phyloP scores from a whole-genome alignment of 179 eudicot species.

The Actinidia polygama region DNA sequence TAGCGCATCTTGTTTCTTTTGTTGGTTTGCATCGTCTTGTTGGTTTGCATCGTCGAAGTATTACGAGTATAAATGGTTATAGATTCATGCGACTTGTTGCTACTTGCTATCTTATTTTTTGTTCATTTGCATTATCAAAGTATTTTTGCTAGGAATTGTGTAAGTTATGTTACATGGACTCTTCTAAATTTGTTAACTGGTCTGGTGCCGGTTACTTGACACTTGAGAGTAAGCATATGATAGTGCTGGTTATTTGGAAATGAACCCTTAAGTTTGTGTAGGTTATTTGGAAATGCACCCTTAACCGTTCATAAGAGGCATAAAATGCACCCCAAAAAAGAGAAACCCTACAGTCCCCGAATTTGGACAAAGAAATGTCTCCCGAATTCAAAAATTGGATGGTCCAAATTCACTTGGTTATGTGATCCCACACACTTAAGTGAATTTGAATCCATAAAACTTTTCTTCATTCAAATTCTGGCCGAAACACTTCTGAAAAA shows the following conservation, averaged over 20 bases:
- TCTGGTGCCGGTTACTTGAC: neutral
- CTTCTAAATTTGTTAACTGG: neutral
- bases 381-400: too few relatives aligned
- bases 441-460: too few relatives aligned
- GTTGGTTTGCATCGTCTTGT: neutral
- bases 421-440: too few relatives aligned
- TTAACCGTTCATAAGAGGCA: neutral
- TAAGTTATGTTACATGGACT: neutral
- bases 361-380: too few relatives aligned
- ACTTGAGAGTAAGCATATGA: too few relatives aligned
- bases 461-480: too few relatives aligned
- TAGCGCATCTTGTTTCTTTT: neutral
- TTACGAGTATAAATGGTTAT: neutral
- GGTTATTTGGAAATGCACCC: neutral
- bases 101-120: neutral
- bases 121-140: neutral
- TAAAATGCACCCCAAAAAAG: neutral
- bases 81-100: neutral
- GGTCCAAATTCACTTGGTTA: too few relatives aligned
- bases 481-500: too few relatives aligned
- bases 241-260: too few relatives aligned
- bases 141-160: neutral
- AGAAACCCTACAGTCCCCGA: too few relatives aligned
- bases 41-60: neutral
- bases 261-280: too few relatives aligned